Percentiles rank a stretch among this genome's conserved stretches.
Evolutionary conservation across 164 flowering plant genomes (phyloP).

Genomic region (Kalanchoe fedtschenkoi): DNA sequence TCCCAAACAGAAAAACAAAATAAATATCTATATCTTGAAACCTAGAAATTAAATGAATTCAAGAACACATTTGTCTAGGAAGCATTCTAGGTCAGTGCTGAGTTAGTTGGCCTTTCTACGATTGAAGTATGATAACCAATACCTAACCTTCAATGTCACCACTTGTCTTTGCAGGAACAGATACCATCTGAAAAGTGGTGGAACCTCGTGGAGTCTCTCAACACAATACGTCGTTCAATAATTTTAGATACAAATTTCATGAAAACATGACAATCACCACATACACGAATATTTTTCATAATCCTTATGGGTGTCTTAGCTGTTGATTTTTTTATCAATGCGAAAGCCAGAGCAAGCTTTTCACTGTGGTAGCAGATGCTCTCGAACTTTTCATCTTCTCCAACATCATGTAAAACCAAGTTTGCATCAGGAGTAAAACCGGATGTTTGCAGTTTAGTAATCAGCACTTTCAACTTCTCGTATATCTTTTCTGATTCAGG

Average conservation of each 20-base stretch:
- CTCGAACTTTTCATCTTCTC: neutral
- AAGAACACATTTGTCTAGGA: too few species aligned
- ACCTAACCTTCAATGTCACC: too few species aligned
- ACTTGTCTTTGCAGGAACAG: neutral
- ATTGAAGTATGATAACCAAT: too few species aligned
- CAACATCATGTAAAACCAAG: neutral
- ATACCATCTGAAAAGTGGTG: neutral
- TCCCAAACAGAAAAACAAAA: too few species aligned
- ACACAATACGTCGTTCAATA: neutral
- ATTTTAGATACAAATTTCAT: neutral
- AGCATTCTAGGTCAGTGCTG: too few species aligned
- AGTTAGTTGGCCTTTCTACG: too few species aligned
- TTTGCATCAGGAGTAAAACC: neutral
- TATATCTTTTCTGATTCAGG: constrained; percentile 32
- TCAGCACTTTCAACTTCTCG: constrained; percentile 19
- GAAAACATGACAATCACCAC: neutral
- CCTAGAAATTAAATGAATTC: too few species aligned
- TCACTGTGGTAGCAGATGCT: neutral
- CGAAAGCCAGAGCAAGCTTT: neutral
- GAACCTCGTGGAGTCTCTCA: neutral
- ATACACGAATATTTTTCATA: neutral
- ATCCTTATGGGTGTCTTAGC: neutral
- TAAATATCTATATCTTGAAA: too few species aligned
- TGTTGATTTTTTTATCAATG: neutral
- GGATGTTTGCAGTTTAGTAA: constrained; percentile 3